phyloP scores from a whole-genome alignment of 1,139 yeast genomes.

The Pichia sp. region DNA sequence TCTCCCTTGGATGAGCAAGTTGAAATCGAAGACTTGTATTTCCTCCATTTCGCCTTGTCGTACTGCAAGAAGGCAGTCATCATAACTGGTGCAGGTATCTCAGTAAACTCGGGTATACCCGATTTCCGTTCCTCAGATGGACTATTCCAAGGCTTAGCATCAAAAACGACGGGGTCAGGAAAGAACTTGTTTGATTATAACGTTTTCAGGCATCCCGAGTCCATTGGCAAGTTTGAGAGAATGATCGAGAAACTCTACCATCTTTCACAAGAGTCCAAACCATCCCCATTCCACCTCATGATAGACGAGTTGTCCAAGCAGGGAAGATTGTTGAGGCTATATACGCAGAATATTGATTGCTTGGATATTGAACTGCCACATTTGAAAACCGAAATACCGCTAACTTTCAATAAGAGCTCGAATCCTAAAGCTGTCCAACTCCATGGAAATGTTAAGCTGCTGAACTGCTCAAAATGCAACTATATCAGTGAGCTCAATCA shows the following conservation, averaged over 20 bases:
- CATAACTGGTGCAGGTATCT: slow-evolving; percentile 84
- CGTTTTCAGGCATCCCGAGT: slow-evolving; percentile 62
- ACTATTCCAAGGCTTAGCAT: slow-evolving; percentile 54
- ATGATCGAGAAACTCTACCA: slow-evolving; percentile 63
- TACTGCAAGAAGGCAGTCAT: slow-evolving; percentile 48
- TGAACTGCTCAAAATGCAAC: slow-evolving; percentile 75
- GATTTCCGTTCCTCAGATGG: slow-evolving; percentile 82
- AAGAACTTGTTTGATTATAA: slow-evolving; percentile 78
- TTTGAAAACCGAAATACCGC: slow-evolving; percentile 46
- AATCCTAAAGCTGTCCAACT: slow-evolving; percentile 62
- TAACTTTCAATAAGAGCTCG: slow-evolving; percentile 30
- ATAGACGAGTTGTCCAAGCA: slow-evolving; percentile 55
- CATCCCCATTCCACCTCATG: slow-evolving; percentile 70
- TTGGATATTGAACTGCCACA: slow-evolving; percentile 40
- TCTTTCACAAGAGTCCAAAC: slow-evolving; percentile 53
- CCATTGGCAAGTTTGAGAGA: slow-evolving; percentile 62
- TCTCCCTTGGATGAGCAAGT: slow-evolving; percentile 31
- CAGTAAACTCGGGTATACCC: slow-evolving; percentile 88
- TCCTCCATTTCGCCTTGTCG: slow-evolving; percentile 42
- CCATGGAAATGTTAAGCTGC: slow-evolving; percentile 70
- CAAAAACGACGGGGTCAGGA: slow-evolving; percentile 46
- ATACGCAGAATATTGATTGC: slow-evolving; percentile 71
- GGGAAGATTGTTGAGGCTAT: slow-evolving; percentile 63
- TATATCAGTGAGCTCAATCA: slow-evolving; percentile 42
- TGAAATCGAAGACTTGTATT: slow-evolving; percentile 37